phyloP scores from a whole-genome alignment of 257 asterid species.

The Nicotiana otophora region DNA sequence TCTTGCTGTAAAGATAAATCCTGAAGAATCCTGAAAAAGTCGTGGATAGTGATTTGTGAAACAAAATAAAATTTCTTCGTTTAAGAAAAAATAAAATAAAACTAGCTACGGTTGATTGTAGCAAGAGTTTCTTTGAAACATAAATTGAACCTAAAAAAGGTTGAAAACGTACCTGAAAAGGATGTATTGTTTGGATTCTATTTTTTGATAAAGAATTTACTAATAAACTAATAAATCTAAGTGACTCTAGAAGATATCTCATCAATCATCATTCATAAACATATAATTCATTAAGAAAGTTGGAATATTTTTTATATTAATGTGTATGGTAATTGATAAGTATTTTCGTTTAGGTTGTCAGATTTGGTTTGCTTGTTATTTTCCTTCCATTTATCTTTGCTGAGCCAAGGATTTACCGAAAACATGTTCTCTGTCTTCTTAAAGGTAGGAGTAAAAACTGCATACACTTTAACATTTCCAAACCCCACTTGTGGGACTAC shows the following conservation, averaged over 20 bases:
- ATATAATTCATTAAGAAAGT: no score
- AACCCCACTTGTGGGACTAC: no score
- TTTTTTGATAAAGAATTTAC: not conserved
- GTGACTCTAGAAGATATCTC: not conserved
- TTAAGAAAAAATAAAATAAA: no score
- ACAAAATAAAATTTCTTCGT: not conserved
- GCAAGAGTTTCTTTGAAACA: not conserved
- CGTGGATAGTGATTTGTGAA: not conserved
- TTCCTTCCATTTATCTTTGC: no score
- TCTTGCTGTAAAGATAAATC: not conserved
- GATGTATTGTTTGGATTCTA: not conserved
- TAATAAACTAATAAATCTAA: not conserved
- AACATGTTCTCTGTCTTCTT: no score
- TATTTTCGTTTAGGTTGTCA: no score
- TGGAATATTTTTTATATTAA: not conserved
- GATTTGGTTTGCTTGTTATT: no score
- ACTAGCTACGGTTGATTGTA: not conserved
- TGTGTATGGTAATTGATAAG: not conserved
- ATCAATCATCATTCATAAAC: not conserved
- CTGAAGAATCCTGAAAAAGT: not conserved
- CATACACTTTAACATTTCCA: no score
- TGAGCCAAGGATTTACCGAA: rapidly evolving
- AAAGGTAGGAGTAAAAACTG: no score
- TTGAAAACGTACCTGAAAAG: not conserved
- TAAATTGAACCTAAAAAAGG: not conserved